A percentile compares a stretch with the other conserved stretches of the same genome.
Evolutionary conservation across 768 basidiomycete species (phyloP).

Genomic region (Cystofilobasidium bisporidii): DNA sequence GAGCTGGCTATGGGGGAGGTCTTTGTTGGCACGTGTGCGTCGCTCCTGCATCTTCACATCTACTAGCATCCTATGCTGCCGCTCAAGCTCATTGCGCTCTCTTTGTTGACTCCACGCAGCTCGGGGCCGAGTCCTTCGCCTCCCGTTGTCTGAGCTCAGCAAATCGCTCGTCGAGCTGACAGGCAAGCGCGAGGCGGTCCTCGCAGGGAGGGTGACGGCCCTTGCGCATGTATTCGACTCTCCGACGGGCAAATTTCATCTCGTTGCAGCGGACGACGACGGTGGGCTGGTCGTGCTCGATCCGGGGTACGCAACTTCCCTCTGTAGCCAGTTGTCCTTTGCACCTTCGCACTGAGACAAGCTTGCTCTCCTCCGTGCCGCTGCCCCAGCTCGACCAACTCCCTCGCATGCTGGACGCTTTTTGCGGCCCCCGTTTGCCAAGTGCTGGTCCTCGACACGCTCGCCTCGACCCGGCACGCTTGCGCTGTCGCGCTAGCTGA

Average conservation of each 20-base stretch:
- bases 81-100: too few relatives aligned
- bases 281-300: constrained; percentile 52
- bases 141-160: neutral
- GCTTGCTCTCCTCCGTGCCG: too few relatives aligned
- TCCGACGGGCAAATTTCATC: constrained; percentile 52
- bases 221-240: constrained; percentile 54
- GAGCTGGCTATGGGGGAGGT: neutral
- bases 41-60: neutral
- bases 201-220: constrained; percentile 48
- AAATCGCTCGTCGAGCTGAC: neutral
- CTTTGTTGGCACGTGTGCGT: neutral
- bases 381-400: neutral
- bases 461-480: constrained; percentile 46
- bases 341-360: too few relatives aligned
- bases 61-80: too few relatives aligned
- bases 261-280: constrained; percentile 68
- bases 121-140: neutral
- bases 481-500: constrained; percentile 59
- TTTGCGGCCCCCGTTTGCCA: constrained; percentile 31
- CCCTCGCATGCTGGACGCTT: neutral
- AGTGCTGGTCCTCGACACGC: constrained; percentile 49
- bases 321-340: neutral
- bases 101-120: constrained; percentile 10
- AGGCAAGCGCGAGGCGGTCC: neutral
- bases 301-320: constrained; percentile 28